These are phyloP conservation scores for Macrocystidia cucumis DNA, from an alignment of 1,284 basidiomycete genomes.

Conservation along the genomic window DNA sequence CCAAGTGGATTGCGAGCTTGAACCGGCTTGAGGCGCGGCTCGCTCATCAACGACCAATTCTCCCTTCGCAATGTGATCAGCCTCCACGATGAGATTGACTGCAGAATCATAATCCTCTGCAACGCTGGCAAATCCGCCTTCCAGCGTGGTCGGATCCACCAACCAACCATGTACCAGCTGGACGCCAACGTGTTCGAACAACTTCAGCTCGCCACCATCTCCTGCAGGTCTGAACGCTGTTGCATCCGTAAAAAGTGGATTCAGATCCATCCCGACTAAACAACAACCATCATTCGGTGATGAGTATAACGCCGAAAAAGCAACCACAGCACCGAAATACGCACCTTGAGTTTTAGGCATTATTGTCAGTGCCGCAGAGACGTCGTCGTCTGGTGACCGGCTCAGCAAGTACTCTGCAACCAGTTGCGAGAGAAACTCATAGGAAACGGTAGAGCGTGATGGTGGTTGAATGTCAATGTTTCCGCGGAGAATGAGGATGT, in stretches of 20 bases:
- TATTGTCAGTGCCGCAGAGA: slow-evolving; percentile 73
- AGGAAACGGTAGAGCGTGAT: slow-evolving; percentile 66
- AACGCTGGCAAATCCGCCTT: slow-evolving; percentile 45
- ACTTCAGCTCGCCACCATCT: slow-evolving; percentile 65
- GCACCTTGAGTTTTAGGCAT: slow-evolving; percentile 79
- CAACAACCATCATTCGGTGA: no score
- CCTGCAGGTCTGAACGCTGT: slow-evolving; percentile 57
- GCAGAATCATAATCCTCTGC: slow-evolving; percentile 65
- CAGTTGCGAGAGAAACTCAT: slow-evolving; percentile 75
- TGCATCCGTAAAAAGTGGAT: slow-evolving; percentile 68
- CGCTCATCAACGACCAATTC: slow-evolving; percentile 39
- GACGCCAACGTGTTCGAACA: slow-evolving; percentile 81
- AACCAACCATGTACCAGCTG: slow-evolving; percentile 88
- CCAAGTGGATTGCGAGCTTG: slow-evolving; percentile 19
- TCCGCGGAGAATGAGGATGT: slow-evolving; percentile 76
- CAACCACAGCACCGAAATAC: no score
- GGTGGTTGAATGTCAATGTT: slow-evolving; percentile 65
- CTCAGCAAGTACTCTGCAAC: slow-evolving; percentile 78
- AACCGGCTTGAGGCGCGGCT: slow-evolving; percentile 4
- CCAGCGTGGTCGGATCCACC: slow-evolving; percentile 66
- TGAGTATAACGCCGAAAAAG: slow-evolving; percentile 1
- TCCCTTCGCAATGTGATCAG: slow-evolving; percentile 64
- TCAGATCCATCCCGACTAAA: slow-evolving; percentile 78
- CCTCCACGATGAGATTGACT: slow-evolving; percentile 67
- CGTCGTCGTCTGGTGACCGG: slow-evolving; percentile 51